phyloP scores from a whole-genome alignment of 805 yeast species.

The Blastobotrys parvus region DNA sequence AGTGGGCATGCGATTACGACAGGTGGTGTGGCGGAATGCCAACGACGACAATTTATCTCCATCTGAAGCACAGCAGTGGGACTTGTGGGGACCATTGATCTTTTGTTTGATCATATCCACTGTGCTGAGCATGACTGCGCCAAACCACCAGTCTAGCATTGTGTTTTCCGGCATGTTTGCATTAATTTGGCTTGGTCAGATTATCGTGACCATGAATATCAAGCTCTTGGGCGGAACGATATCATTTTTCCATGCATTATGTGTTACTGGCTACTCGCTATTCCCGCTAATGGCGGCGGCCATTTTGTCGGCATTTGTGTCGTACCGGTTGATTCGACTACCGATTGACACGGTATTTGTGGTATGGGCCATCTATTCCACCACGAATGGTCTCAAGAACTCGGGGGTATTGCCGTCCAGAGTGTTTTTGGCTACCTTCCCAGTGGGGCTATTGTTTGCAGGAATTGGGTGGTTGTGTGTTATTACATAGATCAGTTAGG shows the following conservation, averaged over 20 bases:
- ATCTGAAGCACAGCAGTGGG: constrained; percentile 26
- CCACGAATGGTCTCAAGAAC: constrained; percentile 47
- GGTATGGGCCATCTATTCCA: constrained; percentile 59
- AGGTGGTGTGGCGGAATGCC: constrained; percentile 36
- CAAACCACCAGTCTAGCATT: constrained; percentile 37
- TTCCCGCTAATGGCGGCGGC: constrained; percentile 57
- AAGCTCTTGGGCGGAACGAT: constrained; percentile 54
- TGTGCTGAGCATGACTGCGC: constrained; percentile 36
- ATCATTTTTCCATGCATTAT: constrained; percentile 58
- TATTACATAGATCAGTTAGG: constrained; percentile 34
- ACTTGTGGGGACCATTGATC: constrained; percentile 58
- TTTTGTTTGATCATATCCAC: constrained; percentile 51
- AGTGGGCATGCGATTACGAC: constrained; percentile 36
- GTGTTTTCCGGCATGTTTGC: constrained; percentile 60
- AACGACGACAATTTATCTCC: constrained; percentile 10
- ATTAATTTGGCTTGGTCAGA: constrained; percentile 54
- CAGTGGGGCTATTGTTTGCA: constrained; percentile 54
- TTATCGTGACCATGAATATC: constrained; percentile 54
- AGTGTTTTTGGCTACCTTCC: constrained; percentile 54
- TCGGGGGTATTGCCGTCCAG: constrained; percentile 60
- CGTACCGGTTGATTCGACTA: constrained; percentile 42
- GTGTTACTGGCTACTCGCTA: constrained; percentile 62
- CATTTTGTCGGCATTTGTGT: constrained; percentile 39
- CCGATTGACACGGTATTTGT: constrained; percentile 39
- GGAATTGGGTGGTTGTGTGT: constrained; percentile 61